Evolutionary conservation across 129 eudicot genomes (phyloP).

Genomic region (Ambrosia artemisiifolia): DNA sequence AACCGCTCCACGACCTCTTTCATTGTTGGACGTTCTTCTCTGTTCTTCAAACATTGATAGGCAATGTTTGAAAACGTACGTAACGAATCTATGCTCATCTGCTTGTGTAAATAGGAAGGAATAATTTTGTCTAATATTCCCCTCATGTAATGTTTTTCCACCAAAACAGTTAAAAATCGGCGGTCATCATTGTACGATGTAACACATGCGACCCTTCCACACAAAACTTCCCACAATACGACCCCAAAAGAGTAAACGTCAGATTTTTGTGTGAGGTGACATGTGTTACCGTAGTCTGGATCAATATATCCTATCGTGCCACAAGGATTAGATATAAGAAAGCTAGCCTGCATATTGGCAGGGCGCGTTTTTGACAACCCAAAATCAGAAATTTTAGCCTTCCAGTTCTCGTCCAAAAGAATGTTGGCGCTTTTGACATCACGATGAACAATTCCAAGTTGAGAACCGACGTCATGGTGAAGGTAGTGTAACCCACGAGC

Average conservation of each 20-base stretch:
- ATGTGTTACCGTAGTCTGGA: neutral
- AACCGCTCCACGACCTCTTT: neutral
- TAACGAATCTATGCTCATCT: neutral
- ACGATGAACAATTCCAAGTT: slow-evolving; percentile 12
- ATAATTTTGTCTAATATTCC: neutral
- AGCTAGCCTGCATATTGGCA: neutral
- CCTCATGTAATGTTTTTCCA: neutral
- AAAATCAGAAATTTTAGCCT: slow-evolving; percentile 15
- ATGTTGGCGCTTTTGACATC: slow-evolving; percentile 21
- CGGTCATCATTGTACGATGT: no score
- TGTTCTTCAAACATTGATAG: slow-evolving; percentile 12
- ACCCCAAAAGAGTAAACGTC: neutral
- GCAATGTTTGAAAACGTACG: neutral
- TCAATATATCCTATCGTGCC: slow-evolving; percentile 13
- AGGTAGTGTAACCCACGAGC: slow-evolving; percentile 20
- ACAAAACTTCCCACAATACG: neutral
- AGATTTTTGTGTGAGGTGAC: neutral
- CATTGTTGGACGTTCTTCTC: slow-evolving; percentile 15
- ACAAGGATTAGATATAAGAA: slow-evolving; percentile 4
- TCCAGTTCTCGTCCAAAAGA: neutral
- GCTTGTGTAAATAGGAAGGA: neutral
- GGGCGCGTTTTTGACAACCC: neutral
- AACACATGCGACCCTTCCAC: neutral
- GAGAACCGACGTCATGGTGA: slow-evolving; percentile 1
- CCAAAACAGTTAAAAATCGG: neutral